Conservation (phyloP, 495 filamentous ascomycete species). For the Xylaria flabelliformis region DNA sequence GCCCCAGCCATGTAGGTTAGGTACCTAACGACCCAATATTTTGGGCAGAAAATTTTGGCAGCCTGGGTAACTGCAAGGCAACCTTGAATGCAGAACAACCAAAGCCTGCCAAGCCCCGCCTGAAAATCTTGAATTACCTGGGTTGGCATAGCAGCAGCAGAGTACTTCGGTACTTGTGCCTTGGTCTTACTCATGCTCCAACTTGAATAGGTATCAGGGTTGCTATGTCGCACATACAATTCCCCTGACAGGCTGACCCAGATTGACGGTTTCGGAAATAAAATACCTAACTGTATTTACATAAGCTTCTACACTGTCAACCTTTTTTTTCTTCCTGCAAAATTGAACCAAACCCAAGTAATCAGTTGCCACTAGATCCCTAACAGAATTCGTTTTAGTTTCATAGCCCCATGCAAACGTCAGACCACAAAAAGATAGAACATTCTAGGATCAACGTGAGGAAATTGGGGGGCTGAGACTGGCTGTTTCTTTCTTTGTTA, state of each 20-base stretch:
- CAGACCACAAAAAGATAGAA: constrained; percentile 14
- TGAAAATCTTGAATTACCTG: constrained; percentile 4
- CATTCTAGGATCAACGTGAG: constrained; percentile 9
- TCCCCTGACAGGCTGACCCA: background rate
- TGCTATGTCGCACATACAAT: background rate
- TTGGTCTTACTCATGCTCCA: background rate
- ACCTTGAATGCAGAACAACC: constrained; percentile 3
- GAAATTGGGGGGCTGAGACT: background rate
- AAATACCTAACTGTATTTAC: background rate
- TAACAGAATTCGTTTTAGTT: constrained; percentile 1
- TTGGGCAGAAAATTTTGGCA: constrained; percentile 28
- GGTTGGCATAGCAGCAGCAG: constrained; percentile 11
- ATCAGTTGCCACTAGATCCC: background rate
- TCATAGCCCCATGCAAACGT: constrained; percentile 18
- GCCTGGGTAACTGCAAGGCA: constrained; percentile 22
- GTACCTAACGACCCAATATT: constrained; percentile 16
- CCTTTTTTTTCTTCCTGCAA: background rate
- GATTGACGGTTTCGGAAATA: background rate
- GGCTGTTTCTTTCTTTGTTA: constrained; percentile 12
- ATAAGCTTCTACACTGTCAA: background rate
- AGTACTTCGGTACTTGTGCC: constrained; percentile 5
- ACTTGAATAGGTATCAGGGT: background rate
- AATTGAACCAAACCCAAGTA: background rate
- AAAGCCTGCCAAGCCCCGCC: background rate
- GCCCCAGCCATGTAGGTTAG: background rate